These are phyloP conservation scores for Trichosanthes cucumerina DNA, from an alignment of 306 rosid genomes.

Conservation along the genomic window DNA sequence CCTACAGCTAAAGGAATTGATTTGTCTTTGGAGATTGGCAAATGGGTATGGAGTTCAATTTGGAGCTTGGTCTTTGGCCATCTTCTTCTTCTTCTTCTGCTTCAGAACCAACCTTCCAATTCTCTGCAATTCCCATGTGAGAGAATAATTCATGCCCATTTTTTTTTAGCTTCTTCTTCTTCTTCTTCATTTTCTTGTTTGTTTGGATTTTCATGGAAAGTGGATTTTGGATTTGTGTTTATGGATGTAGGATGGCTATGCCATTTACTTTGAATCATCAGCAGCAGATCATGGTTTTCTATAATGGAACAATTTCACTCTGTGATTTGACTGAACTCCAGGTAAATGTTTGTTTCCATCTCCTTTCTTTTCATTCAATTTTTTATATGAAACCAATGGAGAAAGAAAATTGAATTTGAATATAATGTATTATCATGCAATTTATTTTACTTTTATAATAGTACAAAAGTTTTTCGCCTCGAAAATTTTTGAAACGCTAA, in stretches of 20 bases:
- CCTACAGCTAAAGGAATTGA: not conserved
- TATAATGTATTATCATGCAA: too few relatives aligned
- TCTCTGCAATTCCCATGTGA: constrained; percentile 1
- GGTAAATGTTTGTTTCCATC: constrained; percentile 3
- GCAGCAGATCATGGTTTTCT: constrained; percentile 7
- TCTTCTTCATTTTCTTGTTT: not conserved
- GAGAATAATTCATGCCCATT: not conserved
- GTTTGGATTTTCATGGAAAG: not conserved
- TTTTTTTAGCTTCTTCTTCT: not conserved
- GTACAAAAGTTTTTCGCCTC: too few relatives aligned
- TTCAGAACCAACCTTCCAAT: not conserved
- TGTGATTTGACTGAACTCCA: constrained; percentile 22
- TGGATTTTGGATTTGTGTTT: not conserved
- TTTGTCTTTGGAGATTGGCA: not conserved
- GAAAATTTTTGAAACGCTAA: too few relatives aligned
- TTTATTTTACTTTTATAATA: too few relatives aligned
- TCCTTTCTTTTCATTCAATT: not conserved
- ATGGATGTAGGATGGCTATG: constrained; percentile 2
- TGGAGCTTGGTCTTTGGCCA: constrained; percentile 4
- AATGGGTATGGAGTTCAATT: constrained; percentile 10
- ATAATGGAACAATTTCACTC: constrained; percentile 10
- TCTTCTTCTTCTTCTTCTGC: not conserved
- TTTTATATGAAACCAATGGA: too few relatives aligned
- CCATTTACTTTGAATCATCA: not conserved
- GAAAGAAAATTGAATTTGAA: not conserved